These are phyloP conservation scores for Arthroderma uncinatum DNA, from an alignment of 2,329 filamentous ascomycete species.

Conservation along the genomic window DNA sequence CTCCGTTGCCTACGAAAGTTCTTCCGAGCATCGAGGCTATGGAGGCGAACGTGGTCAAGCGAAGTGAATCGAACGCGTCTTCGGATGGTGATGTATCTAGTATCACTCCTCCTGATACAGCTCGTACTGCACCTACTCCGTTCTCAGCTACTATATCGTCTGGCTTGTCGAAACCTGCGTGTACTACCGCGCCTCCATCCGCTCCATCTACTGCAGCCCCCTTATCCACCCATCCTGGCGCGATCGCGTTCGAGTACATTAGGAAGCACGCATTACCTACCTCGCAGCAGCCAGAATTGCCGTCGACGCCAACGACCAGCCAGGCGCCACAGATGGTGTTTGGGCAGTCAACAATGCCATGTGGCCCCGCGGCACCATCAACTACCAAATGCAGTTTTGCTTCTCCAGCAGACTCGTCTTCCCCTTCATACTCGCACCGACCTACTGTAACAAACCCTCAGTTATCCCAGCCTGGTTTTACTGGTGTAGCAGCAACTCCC, in stretches of 20 bases:
- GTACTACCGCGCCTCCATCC: not conserved
- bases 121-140: not conserved
- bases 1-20: not conserved
- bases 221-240: not conserved
- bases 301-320: not conserved
- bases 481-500: not conserved
- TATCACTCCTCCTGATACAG: not conserved
- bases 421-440: not conserved
- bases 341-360: not conserved
- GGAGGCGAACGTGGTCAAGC: not conserved
- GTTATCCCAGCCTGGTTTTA: not conserved
- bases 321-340: not conserved
- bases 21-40: not conserved
- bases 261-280: not conserved
- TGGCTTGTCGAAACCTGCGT: not conserved
- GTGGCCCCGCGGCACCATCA: not conserved
- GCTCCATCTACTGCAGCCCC: not conserved
- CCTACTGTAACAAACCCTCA: not conserved
- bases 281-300: not conserved
- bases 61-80: not conserved
- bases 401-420: no score
- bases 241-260: not conserved
- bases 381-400: no score
- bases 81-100: not conserved
- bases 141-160: not conserved